phyloP scores from a whole-genome alignment of 495 filamentous ascomycete genomes.

The Talaromyces liani region DNA sequence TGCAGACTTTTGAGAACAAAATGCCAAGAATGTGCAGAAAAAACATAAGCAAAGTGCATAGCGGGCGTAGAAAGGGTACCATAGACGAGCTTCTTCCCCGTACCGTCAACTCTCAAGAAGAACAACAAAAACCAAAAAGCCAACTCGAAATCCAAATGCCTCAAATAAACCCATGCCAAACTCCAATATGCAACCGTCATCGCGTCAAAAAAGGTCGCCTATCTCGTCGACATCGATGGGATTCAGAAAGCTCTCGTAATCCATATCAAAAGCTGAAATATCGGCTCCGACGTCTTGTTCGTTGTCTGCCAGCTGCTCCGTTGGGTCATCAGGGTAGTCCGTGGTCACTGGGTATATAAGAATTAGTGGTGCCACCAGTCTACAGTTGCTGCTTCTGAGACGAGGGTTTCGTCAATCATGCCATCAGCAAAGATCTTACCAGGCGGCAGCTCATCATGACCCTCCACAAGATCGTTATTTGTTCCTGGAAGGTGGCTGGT shows the following conservation, averaged over 20 bases:
- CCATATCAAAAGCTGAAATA: background rate
- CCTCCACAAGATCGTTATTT: background rate
- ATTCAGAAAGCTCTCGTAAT: background rate
- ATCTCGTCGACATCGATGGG: background rate
- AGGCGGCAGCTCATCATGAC: background rate
- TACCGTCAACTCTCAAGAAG: background rate
- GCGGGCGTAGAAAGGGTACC: no score
- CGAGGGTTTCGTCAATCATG: background rate
- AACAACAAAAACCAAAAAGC: background rate
- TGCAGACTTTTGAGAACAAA: background rate
- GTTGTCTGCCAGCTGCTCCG: background rate
- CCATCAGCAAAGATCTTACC: constrained; percentile 8
- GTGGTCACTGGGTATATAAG: background rate
- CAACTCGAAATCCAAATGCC: background rate
- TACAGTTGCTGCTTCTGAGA: constrained; percentile 2
- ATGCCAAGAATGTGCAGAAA: background rate
- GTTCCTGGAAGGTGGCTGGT: background rate
- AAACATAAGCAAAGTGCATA: background rate
- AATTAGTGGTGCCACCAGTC: constrained; percentile 7
- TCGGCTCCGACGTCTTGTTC: background rate
- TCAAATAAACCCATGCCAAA: background rate
- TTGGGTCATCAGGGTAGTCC: background rate
- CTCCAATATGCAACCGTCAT: background rate
- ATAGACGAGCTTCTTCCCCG: background rate
- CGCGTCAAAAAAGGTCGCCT: background rate